A percentile compares a stretch with the other conserved stretches of the same genome.
These are phyloP conservation scores for Aspergillus asperescens DNA, from an alignment of 495 filamentous ascomycete species.

Conservation along the genomic window DNA sequence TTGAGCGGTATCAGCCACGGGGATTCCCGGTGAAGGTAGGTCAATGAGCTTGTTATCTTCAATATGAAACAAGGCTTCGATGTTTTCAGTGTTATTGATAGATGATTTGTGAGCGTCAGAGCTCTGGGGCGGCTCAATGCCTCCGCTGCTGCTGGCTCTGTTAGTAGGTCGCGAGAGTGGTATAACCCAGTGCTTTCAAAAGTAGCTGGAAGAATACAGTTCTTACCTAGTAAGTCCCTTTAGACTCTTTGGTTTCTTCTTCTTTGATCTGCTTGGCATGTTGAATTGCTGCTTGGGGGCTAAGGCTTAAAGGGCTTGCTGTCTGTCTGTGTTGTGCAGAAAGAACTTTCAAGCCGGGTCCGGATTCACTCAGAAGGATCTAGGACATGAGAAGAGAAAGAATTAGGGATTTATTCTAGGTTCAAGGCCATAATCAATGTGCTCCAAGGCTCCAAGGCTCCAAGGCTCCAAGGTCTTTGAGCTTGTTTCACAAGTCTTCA, in stretches of 20 bases:
- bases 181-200: not conserved
- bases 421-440: not conserved
- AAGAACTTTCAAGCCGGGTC: not conserved
- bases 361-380: not conserved
- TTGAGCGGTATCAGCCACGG: not conserved
- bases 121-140: not conserved
- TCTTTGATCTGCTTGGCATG: slow-evolving; percentile 2
- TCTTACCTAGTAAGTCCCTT: slow-evolving; percentile 3
- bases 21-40: not conserved
- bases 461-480: not conserved
- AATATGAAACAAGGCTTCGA: slow-evolving; percentile 9
- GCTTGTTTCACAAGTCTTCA: not conserved
- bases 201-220: not conserved
- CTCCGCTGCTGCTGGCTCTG: not conserved
- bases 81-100: slow-evolving; percentile 2
- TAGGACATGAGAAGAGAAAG: not conserved
- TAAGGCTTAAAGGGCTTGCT: not conserved
- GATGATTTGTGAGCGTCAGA: not conserved
- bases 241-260: not conserved
- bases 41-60: not conserved
- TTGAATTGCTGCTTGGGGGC: not conserved
- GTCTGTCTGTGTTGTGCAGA: not conserved
- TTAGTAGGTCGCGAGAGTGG: not conserved
- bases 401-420: not conserved
- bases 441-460: not conserved